phyloP scores from a whole-genome alignment of 2,329 filamentous ascomycete species.

The Phaeophleospora eucalypticola region DNA sequence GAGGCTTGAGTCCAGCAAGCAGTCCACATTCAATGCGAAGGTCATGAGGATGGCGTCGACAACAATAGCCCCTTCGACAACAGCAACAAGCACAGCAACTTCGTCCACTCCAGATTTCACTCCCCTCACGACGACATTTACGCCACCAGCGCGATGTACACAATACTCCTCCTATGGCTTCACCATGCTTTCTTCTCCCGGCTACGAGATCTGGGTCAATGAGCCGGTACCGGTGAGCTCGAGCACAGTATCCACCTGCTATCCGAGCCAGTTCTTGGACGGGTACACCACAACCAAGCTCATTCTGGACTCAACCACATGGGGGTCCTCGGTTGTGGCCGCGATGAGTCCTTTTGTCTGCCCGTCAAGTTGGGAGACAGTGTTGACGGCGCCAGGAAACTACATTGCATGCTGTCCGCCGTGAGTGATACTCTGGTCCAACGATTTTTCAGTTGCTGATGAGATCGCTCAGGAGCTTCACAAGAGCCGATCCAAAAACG shows the following conservation, averaged over 20 bases:
- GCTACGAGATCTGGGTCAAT: conserved; percentile 12
- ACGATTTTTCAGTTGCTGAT: too few relatives aligned
- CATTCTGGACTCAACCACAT: too few relatives aligned
- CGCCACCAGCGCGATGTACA: conserved; percentile 13
- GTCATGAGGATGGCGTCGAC: too few relatives aligned
- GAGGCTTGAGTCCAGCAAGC: too few relatives aligned
- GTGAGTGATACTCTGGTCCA: too few relatives aligned
- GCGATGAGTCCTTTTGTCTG: conserved; percentile 14
- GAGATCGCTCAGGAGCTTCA: too few relatives aligned
- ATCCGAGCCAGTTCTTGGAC: conserved; percentile 10
- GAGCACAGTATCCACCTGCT: conserved; percentile 11
- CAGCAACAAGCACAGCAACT: not conserved
- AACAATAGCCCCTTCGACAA: not conserved
- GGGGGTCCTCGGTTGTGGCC: conserved; percentile 10
- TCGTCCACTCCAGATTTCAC: not conserved
- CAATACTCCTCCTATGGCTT: conserved; percentile 6
- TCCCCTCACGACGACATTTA: conserved; percentile 12
- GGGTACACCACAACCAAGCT: conserved; percentile 5
- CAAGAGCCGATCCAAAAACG: conserved; percentile 6
- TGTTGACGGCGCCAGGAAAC: conserved; percentile 13
- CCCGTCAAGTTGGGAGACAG: conserved; percentile 11
- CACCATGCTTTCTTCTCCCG: conserved; percentile 9
- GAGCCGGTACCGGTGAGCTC: conserved; percentile 10
- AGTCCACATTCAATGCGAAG: too few relatives aligned
- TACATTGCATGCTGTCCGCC: conserved; percentile 18